phyloP scores from a whole-genome alignment of 2,329 filamentous ascomycete species.

The Penicillium griseofulvum region DNA sequence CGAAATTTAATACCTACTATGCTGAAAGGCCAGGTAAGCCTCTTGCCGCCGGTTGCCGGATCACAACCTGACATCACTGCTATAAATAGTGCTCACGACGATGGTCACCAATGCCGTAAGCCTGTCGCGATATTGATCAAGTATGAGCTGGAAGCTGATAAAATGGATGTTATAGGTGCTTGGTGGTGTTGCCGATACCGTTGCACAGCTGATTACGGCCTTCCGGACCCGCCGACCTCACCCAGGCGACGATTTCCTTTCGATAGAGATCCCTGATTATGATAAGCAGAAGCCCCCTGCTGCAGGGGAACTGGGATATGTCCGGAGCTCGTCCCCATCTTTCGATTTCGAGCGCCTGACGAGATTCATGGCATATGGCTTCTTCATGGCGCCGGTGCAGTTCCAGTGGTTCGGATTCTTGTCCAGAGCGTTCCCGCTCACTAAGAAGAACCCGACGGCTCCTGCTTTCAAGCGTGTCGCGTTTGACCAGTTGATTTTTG shows the following conservation, averaged over 20 bases:
- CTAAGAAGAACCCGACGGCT: conserved; percentile 68
- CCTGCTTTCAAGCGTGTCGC: conserved; percentile 87
- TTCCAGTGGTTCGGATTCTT: conserved; percentile 95
- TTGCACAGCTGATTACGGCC: conserved; percentile 87
- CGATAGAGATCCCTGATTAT: conserved; percentile 85
- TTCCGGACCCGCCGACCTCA: conserved; percentile 63
- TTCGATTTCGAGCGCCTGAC: conserved; percentile 96
- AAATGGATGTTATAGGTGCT: conserved; percentile 57
- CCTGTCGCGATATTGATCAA: background rate
- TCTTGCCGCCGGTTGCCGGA: background rate
- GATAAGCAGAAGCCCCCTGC: conserved; percentile 73
- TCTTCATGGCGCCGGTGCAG: conserved; percentile 91
- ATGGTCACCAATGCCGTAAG: conserved; percentile 96
- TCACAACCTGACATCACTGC: conserved; percentile 17
- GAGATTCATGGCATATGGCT: conserved; percentile 95
- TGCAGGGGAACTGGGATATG: conserved; percentile 64
- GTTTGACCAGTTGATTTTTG: conserved; percentile 90
- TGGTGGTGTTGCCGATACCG: conserved; percentile 92
- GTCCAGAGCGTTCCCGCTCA: conserved; percentile 76
- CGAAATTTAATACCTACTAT: conserved; percentile 94
- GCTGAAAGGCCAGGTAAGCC: conserved; percentile 74
- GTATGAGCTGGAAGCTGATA: conserved; percentile 7
- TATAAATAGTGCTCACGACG: conserved; percentile 75
- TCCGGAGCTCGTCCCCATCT: conserved; percentile 65
- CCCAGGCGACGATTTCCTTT: conserved; percentile 65